Evolutionary conservation across 108 stramenopile species (phyloP).

Genomic region (Fragilariopsis cylindrus): DNA sequence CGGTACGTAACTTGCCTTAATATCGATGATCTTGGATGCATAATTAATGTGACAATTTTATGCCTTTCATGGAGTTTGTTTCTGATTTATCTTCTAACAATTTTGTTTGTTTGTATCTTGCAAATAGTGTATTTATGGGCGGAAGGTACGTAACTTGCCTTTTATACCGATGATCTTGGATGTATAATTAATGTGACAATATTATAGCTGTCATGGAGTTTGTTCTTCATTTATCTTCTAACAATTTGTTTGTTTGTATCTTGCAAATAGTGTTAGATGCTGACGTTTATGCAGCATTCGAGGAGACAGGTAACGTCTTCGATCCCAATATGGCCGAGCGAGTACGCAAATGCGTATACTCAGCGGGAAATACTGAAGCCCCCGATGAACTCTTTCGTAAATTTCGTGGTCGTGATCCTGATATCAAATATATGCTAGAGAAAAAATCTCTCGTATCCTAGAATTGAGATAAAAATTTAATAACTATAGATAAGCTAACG

Average conservation of each 20-base stretch:
- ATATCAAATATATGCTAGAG: slow-evolving; percentile 67
- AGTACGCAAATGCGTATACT: slow-evolving; percentile 68
- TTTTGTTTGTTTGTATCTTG: slow-evolving; percentile 8
- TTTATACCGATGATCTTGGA: too few relatives aligned
- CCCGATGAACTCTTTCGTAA: slow-evolving; percentile 73
- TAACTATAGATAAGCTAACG: too few relatives aligned
- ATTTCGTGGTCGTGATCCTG: slow-evolving; percentile 76
- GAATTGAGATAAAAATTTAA: too few relatives aligned
- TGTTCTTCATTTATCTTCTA: slow-evolving; percentile 5
- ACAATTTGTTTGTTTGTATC: slow-evolving; percentile 4
- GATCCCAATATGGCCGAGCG: slow-evolving; percentile 53
- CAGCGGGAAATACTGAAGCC: slow-evolving; percentile 70
- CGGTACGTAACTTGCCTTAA: background rate
- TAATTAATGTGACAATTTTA: background rate
- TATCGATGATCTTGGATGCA: too few relatives aligned
- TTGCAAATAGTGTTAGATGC: slow-evolving; percentile 53
- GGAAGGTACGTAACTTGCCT: slow-evolving; percentile 29
- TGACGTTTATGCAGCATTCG: slow-evolving; percentile 76
- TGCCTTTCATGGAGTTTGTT: slow-evolving; percentile 8
- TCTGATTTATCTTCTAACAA: background rate
- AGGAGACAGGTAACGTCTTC: slow-evolving; percentile 72
- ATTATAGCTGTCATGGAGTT: slow-evolving; percentile 3
- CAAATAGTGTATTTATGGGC: slow-evolving; percentile 53
- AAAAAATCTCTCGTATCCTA: slow-evolving; percentile 51
- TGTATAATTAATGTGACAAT: background rate